These are phyloP conservation scores for Aspergillus bridgeri DNA, from an alignment of 495 filamentous ascomycete species.

Conservation along the genomic window DNA sequence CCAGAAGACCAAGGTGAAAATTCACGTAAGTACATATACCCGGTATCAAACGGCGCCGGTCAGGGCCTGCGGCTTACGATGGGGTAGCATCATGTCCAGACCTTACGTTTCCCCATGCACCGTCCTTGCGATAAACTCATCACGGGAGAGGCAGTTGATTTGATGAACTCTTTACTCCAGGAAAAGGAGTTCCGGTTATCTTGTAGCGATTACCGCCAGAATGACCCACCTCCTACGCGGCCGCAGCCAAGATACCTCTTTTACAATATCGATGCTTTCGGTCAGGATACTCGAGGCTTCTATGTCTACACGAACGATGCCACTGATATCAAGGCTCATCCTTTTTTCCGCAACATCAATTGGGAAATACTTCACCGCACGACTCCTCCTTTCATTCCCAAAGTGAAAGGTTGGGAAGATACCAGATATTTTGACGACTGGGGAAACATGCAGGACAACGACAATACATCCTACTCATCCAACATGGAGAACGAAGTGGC, in stretches of 20 bases:
- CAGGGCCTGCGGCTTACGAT: constrained; percentile 13
- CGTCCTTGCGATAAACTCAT: constrained; percentile 46
- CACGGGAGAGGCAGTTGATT: constrained; percentile 62
- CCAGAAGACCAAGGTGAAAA: constrained; percentile 76
- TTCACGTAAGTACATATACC: constrained; percentile 54
- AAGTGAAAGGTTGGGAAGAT: constrained; percentile 67
- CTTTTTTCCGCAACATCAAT: constrained; percentile 64
- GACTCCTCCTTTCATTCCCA: constrained; percentile 73
- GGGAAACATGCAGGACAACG: constrained; percentile 56
- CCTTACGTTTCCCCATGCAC: constrained; percentile 61
- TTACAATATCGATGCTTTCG: constrained; percentile 31
- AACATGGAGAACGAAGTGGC: constrained; percentile 11
- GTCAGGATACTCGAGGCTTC: constrained; percentile 37
- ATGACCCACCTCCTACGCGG: constrained; percentile 48
- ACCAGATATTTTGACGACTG: constrained; percentile 89
- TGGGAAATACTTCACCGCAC: constrained; percentile 67
- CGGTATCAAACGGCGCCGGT: neutral
- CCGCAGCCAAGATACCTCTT: constrained; percentile 31
- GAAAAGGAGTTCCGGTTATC: constrained; percentile 74
- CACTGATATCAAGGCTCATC: constrained; percentile 73
- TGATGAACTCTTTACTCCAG: constrained; percentile 72
- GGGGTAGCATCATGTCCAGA: constrained; percentile 47
- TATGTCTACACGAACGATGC: constrained; percentile 78
- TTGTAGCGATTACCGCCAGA: constrained; percentile 63
- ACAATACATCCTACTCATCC: constrained; percentile 29